Evolutionary conservation across 495 filamentous ascomycete species (phyloP), one percentile per base, ranked within the genome.

Genomic region (Daldinia vernicosa): DNA sequence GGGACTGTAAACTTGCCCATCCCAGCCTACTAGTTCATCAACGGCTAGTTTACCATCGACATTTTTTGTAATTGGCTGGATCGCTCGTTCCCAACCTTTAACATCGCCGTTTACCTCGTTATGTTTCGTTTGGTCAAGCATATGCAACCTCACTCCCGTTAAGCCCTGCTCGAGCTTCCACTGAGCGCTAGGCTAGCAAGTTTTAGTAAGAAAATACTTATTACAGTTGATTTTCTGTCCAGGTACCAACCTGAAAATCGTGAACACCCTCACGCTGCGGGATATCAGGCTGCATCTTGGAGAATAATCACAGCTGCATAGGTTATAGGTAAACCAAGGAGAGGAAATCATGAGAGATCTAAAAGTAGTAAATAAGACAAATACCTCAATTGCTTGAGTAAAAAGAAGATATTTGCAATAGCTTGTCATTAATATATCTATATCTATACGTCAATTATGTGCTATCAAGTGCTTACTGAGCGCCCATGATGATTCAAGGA

Each of bases 121-220:
- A 7, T 33, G 52, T 14, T 75, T 79, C 3, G 77, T 82, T 66
- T 84, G 83, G 62, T 86, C 84, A 19, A 85, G 75, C 26, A 85
- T 76, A 9, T 83, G 84, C 19, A 85, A 71, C 58, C 83, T 81
- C 59, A 80, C 77, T 30, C 75, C 81, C 4, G 76, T 75, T 37
- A 87, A 62, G 9, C 84, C 85, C 70, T 87, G 84, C 52, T 87
- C 85, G 37, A 86, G 76, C 60, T 78, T 83, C 85, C 85, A 87
- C 66, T 87, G 82, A 76, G 86, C 83, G 9, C 77, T 79, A 11
- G 82, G 82, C 64, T 84, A 79, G 22, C 19, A 9, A 17, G 8
- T 19, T 6, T 35, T 19, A 51, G 33, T 15, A 57, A 37, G 28
- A 66, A 76, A 57, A 75, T 71, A 19, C 61, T 7, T 9, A 35